Conservation (phyloP, 257 asterid genomes). For the Przewalskia tangutica region DNA sequence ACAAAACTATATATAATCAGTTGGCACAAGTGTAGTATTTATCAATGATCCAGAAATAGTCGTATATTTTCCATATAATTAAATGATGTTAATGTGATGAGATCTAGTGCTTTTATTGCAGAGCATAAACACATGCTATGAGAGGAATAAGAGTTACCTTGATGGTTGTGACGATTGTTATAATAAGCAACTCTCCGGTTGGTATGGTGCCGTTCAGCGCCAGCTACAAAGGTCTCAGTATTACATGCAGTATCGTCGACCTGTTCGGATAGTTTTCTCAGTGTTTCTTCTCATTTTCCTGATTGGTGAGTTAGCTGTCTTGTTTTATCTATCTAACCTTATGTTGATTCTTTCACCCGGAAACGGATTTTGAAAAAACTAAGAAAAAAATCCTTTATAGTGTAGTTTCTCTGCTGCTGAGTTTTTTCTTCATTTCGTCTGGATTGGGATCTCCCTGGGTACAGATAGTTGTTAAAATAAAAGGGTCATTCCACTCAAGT, state of each 20-base stretch:
- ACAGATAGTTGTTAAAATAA: not conserved
- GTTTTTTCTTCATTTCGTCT: not conserved
- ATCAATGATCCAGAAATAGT: not conserved
- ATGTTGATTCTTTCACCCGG: not conserved
- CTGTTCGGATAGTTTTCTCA: slow-evolving; percentile 50
- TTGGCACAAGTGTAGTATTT: not conserved
- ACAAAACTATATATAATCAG: not conserved
- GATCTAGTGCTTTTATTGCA: slow-evolving; percentile 19
- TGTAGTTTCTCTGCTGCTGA: not conserved
- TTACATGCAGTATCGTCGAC: slow-evolving; percentile 67
- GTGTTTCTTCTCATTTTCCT: slow-evolving; percentile 44
- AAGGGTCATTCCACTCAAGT: not conserved
- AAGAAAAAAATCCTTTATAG: not conserved
- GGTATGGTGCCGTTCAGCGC: slow-evolving; percentile 76
- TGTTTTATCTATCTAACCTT: not conserved
- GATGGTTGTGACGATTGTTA: slow-evolving; percentile 56
- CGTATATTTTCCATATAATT: not conserved
- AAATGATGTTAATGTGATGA: not conserved
- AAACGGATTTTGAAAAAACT: not conserved
- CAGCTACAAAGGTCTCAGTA: slow-evolving; percentile 89
- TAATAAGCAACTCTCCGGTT: slow-evolving; percentile 63
- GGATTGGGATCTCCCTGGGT: not conserved
- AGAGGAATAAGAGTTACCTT: slow-evolving; percentile 61
- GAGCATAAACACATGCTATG: slow-evolving; percentile 46
- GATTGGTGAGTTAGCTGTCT: slow-evolving; percentile 55